Evolutionary conservation across 2,329 filamentous ascomycete species (phyloP).

Genomic region (Colletotrichum eleusines): DNA sequence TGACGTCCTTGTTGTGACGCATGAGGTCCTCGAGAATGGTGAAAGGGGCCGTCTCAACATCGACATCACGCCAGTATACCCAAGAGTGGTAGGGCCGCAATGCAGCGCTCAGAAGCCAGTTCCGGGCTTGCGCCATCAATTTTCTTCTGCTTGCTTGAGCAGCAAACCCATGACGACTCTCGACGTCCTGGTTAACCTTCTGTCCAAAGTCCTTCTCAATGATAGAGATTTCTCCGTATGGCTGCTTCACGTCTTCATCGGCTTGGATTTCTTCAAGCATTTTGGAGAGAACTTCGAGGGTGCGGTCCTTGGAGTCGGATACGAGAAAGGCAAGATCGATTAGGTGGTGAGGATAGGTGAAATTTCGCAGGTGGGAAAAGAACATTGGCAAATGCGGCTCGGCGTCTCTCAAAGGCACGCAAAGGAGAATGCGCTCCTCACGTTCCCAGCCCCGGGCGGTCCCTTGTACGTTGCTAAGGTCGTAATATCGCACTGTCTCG

Average conservation of each 20-base stretch:
- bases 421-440: conserved; percentile 94
- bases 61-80: conserved; percentile 99
- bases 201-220: conserved; percentile 99
- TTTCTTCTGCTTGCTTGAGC: conserved; percentile 94
- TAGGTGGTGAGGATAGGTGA: conserved; percentile 96
- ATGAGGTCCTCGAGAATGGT: conserved; percentile 98
- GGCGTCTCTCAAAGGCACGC: conserved; percentile 93
- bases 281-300: conserved; percentile 79
- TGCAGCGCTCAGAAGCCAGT: conserved; percentile 95
- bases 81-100: conserved; percentile 95
- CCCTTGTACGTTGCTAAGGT: conserved; percentile 90
- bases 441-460: conserved; percentile 95
- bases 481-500: conserved; percentile 97
- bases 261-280: conserved; percentile 84
- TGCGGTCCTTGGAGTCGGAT: conserved; percentile 96
- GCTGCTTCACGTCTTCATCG: conserved; percentile 81
- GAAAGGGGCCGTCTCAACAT: conserved; percentile 96
- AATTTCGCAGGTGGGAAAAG: conserved; percentile 95
- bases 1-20: conserved; percentile 98
- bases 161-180: conserved; percentile 96
- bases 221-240: conserved; percentile 96
- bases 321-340: conserved; percentile 97
- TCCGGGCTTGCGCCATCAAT: conserved; percentile 96
- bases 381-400: conserved; percentile 96
- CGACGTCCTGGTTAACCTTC: conserved; percentile 96